Percentiles rank a stretch among this genome's conserved stretches.
These are phyloP conservation scores for Thinopyrum elongatum DNA, from an alignment of 176 grass and related monocot genomes.

Conservation along the genomic window DNA sequence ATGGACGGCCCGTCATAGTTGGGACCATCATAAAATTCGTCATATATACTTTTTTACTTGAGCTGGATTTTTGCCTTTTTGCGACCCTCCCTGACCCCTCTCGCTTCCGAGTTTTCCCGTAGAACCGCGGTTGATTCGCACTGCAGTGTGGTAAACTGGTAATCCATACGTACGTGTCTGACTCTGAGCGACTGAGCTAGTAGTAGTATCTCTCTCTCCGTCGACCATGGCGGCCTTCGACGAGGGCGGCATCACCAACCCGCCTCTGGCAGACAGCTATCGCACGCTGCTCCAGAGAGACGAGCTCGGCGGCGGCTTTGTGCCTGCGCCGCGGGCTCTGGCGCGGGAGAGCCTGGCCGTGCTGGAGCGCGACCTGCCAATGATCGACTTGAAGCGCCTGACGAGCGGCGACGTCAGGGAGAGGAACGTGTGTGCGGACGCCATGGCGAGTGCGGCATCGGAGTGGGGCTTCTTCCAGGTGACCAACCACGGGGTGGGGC, in stretches of 20 bases:
- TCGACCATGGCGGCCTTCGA: constrained; percentile 25
- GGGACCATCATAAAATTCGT: too few species aligned
- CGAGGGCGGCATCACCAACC: constrained; percentile 24
- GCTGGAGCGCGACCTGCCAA: constrained; percentile 62
- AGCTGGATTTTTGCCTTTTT: too few species aligned
- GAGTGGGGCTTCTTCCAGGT: constrained; percentile 94
- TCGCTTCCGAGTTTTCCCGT: too few species aligned
- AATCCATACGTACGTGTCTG: too few species aligned
- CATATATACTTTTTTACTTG: too few species aligned
- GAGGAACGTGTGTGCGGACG: neutral
- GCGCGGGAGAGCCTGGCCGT: neutral
- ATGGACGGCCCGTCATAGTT: too few species aligned
- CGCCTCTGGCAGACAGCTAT: constrained; percentile 57
- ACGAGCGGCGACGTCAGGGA: constrained; percentile 5
- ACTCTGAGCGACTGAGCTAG: too few species aligned
- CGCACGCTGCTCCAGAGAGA: constrained; percentile 37
- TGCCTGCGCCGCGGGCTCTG: neutral
- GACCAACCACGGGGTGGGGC: constrained; percentile 55
- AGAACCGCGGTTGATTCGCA: too few species aligned
- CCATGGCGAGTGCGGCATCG: constrained; percentile 50
- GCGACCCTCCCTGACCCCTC: too few species aligned
- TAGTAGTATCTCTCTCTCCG: neutral
- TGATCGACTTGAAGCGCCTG: constrained; percentile 54
- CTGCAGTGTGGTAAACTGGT: too few species aligned
- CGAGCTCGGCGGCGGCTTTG: neutral